phyloP scores from a whole-genome alignment of 352 stramenopile species.

The Saprolegnia parasitica region DNA sequence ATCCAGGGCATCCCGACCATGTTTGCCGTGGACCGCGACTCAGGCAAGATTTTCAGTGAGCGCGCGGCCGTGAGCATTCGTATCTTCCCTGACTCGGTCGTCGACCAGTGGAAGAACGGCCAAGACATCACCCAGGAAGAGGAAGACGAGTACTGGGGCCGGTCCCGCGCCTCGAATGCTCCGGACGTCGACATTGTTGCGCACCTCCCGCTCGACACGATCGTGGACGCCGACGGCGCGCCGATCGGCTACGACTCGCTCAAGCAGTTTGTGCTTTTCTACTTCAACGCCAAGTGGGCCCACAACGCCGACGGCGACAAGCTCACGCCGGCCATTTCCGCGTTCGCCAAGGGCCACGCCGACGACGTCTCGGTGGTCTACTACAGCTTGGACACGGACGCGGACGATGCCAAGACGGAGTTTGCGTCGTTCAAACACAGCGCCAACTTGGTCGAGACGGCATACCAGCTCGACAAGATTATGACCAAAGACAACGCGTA shows the following conservation, averaged over 20 bases:
- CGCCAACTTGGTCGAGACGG: background rate
- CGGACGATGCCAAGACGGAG: background rate
- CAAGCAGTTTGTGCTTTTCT: slow-evolving; percentile 15
- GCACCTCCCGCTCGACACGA: slow-evolving; percentile 14
- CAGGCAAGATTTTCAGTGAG: slow-evolving; percentile 1
- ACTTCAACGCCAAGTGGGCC: slow-evolving; percentile 8
- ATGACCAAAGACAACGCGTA: slow-evolving; percentile 16
- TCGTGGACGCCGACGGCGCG: background rate
- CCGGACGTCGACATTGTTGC: slow-evolving; percentile 1
- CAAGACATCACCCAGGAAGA: slow-evolving; percentile 22
- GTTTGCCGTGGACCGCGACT: slow-evolving; percentile 17
- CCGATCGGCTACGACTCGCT: slow-evolving; percentile 1
- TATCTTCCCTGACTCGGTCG: background rate
- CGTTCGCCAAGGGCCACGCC: slow-evolving; percentile 5
- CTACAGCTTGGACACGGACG: background rate
- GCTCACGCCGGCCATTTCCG: background rate
- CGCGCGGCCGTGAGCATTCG: slow-evolving; percentile 19
- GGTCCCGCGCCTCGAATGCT: background rate
- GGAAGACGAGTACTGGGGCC: slow-evolving; percentile 11
- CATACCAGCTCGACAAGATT: slow-evolving; percentile 23
- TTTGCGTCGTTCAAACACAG: background rate
- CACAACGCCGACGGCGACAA: background rate
- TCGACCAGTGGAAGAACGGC: slow-evolving; percentile 10
- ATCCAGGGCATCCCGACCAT: slow-evolving; percentile 19
- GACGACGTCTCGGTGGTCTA: slow-evolving; percentile 11